A percentile compares a stretch with the other conserved stretches of the same genome.
phyloP scores from a whole-genome alignment of 1,139 yeast genomes.

The Entelexis paramagnoliae region DNA sequence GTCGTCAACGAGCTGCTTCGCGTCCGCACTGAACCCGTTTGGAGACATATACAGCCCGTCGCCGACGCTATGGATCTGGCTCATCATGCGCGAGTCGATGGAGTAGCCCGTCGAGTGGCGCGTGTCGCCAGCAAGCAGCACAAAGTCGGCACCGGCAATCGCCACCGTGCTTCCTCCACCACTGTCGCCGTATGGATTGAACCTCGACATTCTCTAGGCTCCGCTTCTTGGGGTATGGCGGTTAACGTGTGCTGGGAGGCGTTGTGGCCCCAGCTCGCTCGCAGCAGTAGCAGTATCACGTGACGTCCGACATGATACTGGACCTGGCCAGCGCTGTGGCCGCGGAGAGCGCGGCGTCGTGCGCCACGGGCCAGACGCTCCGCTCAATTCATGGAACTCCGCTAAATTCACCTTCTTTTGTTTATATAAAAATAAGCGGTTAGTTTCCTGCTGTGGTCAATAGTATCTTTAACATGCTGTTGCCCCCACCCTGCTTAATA shows the following conservation, averaged over 20 bases:
- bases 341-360: too few species aligned
- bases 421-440: too few species aligned
- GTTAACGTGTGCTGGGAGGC: constrained; percentile 2
- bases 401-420: too few species aligned
- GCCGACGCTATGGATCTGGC: constrained; percentile 81
- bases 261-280: neutral
- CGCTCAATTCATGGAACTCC: too few species aligned
- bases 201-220: constrained; percentile 56
- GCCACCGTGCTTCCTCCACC: constrained; percentile 97
- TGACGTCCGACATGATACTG: too few species aligned
- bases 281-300: neutral
- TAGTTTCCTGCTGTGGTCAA: too few species aligned
- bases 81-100: constrained; percentile 86
- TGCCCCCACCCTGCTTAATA: too few species aligned
- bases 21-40: constrained; percentile 95
- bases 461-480: too few species aligned
- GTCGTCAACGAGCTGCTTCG: constrained; percentile 68
- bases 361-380: too few species aligned
- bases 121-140: constrained; percentile 95
- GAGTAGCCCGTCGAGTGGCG: constrained; percentile 92
- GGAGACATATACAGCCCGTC: constrained; percentile 83
- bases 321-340: too few species aligned
- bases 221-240: neutral
- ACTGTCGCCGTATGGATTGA: constrained; percentile 82
- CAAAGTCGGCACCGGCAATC: constrained; percentile 95